These are phyloP conservation scores for Tylopilus felleus DNA, from an alignment of 768 basidiomycete genomes.

Conservation along the genomic window DNA sequence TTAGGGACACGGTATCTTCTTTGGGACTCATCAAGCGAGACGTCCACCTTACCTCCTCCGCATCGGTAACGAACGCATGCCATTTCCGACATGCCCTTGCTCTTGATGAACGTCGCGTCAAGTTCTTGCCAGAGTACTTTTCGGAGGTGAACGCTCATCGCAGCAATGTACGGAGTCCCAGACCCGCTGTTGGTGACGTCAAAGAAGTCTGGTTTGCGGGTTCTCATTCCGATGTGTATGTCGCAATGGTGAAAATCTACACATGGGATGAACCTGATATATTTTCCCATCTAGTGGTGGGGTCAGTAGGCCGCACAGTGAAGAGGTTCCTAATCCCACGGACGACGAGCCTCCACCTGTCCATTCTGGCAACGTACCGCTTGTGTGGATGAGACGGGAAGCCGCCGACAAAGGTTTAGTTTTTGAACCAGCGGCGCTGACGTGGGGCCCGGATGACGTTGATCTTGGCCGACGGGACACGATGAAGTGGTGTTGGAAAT, in stretches of 20 bases:
- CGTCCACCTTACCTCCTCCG: constrained; percentile 2
- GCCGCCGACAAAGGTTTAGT: constrained; percentile 2
- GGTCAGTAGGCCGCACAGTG: not conserved
- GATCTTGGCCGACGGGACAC: not conserved
- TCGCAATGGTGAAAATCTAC: not conserved
- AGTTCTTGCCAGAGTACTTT: constrained; percentile 15
- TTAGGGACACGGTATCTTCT: constrained; percentile 16
- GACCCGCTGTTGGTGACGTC: not conserved
- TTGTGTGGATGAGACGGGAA: constrained; percentile 12
- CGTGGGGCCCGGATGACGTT: constrained; percentile 6
- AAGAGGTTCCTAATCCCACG: too few species aligned
- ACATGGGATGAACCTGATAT: not conserved
- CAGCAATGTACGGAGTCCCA: not conserved
- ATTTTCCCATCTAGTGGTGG: constrained; percentile 2
- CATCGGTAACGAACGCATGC: constrained; percentile 5
- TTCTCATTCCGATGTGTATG: constrained; percentile 11
- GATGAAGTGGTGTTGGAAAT: not conserved
- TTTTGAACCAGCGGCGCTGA: not conserved
- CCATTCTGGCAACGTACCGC: constrained; percentile 4
- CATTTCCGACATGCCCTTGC: constrained; percentile 15
- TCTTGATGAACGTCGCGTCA: constrained; percentile 14
- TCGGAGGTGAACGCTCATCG: constrained; percentile 1
- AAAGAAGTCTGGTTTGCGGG: constrained; percentile 15
- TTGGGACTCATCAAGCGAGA: constrained; percentile 5
- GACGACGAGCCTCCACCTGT: not conserved